Conservation (phyloP, 192 early-diverging fungal genomes). For the Coemansia umbellata region DNA sequence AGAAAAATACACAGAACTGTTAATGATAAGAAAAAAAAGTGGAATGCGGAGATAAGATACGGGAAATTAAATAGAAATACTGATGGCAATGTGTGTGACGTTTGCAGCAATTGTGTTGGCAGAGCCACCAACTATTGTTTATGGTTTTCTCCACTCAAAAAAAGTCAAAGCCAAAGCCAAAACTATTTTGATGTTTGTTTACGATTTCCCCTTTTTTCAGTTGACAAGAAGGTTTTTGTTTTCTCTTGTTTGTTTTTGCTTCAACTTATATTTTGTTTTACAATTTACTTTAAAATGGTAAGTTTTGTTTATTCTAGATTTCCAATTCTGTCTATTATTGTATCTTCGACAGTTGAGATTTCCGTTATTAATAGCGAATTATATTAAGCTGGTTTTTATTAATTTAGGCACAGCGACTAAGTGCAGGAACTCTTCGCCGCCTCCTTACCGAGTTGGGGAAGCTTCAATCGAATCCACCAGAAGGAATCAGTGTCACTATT, state of each 20-base stretch:
- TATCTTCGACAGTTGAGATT: too few relatives aligned
- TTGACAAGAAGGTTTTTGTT: neutral
- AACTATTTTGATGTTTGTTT: neutral
- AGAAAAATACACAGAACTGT: too few relatives aligned
- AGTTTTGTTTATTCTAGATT: neutral
- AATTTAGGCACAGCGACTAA: constrained; percentile 32
- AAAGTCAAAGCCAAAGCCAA: neutral
- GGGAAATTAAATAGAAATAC: too few relatives aligned
- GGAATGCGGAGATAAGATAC: too few relatives aligned
- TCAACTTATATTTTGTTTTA: neutral
- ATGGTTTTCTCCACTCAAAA: neutral
- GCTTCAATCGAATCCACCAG: constrained; percentile 62
- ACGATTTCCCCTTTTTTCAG: neutral
- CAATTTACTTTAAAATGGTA: neutral
- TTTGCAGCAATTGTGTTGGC: too few relatives aligned
- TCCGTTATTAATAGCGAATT: too few relatives aligned
- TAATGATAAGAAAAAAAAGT: too few relatives aligned
- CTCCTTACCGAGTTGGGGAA: constrained; percentile 56
- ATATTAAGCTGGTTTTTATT: neutral
- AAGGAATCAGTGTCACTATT: constrained; percentile 73
- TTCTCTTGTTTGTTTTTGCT: neutral
- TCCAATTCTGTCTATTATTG: too few relatives aligned
- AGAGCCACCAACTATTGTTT: neutral
- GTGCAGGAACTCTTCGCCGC: constrained; percentile 44
- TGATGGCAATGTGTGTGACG: too few relatives aligned